Conservation (phyloP, 805 yeast species). For the Ogataea wickerhamii region DNA sequence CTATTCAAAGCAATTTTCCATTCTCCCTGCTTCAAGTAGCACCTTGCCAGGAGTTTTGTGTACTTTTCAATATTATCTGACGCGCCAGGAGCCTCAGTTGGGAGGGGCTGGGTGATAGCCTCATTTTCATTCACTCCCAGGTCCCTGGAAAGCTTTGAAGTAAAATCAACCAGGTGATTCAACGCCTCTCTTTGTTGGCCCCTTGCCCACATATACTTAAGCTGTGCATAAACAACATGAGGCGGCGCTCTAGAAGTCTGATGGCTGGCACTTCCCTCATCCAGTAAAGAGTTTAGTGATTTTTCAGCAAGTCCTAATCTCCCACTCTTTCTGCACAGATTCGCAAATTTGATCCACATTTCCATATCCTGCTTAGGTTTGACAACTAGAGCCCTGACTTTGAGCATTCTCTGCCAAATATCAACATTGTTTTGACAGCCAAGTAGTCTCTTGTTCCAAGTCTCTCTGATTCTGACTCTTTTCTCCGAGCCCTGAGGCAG, state of each 20-base stretch:
- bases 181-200: conserved; percentile 87
- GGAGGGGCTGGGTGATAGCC: conserved; percentile 80
- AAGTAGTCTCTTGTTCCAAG: conserved; percentile 89
- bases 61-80: conserved; percentile 77
- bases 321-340: conserved; percentile 90
- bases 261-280: conserved; percentile 47
- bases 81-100: conserved; percentile 66
- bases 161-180: conserved; percentile 80
- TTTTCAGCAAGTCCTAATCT: conserved; percentile 90
- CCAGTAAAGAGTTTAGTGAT: conserved; percentile 74
- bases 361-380: conserved; percentile 96
- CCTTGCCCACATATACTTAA: conserved; percentile 95
- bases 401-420: conserved; percentile 96
- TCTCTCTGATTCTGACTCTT: conserved; percentile 72
- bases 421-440: conserved; percentile 98
- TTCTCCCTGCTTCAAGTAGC: conserved; percentile 96
- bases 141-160: conserved; percentile 85
- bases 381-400: conserved; percentile 88
- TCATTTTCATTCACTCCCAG: conserved; percentile 84
- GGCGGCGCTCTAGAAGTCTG: conserved; percentile 79
- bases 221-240: conserved; percentile 93
- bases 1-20: conserved; percentile 87
- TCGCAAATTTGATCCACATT: conserved; percentile 97
- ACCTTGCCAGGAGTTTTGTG: conserved; percentile 83
- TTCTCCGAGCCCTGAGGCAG: conserved; percentile 81